Evolutionary conservation across 2,329 filamentous ascomycete species (phyloP), one percentile per base, ranked within the genome.

Genomic region (Trichoderma sp.): DNA sequence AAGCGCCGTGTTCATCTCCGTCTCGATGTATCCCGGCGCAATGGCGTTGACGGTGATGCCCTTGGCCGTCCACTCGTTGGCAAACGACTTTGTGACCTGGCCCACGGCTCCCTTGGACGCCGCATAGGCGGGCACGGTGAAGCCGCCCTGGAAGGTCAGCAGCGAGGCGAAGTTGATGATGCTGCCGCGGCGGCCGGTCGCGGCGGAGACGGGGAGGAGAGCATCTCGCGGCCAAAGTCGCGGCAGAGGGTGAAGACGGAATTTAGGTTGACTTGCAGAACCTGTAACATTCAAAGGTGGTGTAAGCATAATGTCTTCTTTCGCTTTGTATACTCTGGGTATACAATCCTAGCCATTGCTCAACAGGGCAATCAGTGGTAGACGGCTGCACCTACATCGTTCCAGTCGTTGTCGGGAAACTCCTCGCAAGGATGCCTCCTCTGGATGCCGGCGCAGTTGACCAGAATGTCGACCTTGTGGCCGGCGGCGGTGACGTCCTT

Each of bases 1-100:
- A 81, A 98, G 84, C 3, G 95, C 95, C 78, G 88, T 89, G 83
- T 98, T 98, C 95, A 98, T 98, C 76, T 98, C 95, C n/a, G 95
- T 98, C 67, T 90, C 93, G 79, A 97, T 94, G 84, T 98, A 98
- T 0, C 95, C 95, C 0, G 95, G 95, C 2, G 95, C 95, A 81
- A 98, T 94, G 8, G 93, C 94, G 83, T 98, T 98, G 56, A 98
- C 95, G 1, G 90, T 94, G 77, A 98, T 89, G 2, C 95, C 95
- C 80, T 91, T 89, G n/a, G 87, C 84, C 0, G 92, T 91, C 95
- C 95, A 98, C 85, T 97, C 94, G 82, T 98, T 98, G 64, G 92
- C 91, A 75, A 98, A 87, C 31, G 93, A 92, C 86, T 97, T 97
- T 69, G 94, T 97, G 76, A 97, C 84, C 85, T 97, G 95, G 6